Base-by-base conservation (phyloP, 176 grass and related monocot genomes). In the Hyparrhenia diplandra region DNA sequence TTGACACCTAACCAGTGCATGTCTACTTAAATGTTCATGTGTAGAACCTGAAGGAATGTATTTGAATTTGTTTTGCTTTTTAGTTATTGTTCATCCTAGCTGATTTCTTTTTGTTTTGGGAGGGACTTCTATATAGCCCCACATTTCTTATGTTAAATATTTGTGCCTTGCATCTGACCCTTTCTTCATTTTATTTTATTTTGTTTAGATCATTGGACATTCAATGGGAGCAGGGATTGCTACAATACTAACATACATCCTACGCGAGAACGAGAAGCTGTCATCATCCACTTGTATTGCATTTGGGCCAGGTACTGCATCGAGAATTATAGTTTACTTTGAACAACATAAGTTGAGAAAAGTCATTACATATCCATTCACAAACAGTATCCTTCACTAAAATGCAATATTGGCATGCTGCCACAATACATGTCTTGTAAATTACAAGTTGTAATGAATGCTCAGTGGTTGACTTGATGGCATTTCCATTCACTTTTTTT, bases 181-280 rank as follows among this genome's bases (percentile, higher is more conserved):
- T 64, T 70, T 51, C 41, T 34, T 28, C 30, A 5, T 78, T 77
- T 84, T 81, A 39, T 49, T 87, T 82, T 70, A 34, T 80, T 88
- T 66, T 55, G 78, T 85, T 64, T 81, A 99, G 97, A 96, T 96
- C 59, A 85, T 94, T 84, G 97, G 97, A 29, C 97, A 99, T 77
- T 99, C 93, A 54, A 95, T 99, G 91, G 97, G 93, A 73, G 97
- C 93, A 87, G 87, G 40, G 41, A 88, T 96, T 73, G 93, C 92
- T 70, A 85, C 92, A 58, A 80, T 99, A 77, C 74, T 99, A 43
- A 90, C 97, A 73, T 99, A 90, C 84, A 90, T 99, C n/a, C 83
- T 99, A 82, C 93, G 89, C 17, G 91, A 99, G 77, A 82, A 90
- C 63, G 85, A 90, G 40, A 92, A 85, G 51, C 80, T 99, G 23